Conservation (phyloP, 257 asterid species). For the Ophiorrhiza pumila region DNA sequence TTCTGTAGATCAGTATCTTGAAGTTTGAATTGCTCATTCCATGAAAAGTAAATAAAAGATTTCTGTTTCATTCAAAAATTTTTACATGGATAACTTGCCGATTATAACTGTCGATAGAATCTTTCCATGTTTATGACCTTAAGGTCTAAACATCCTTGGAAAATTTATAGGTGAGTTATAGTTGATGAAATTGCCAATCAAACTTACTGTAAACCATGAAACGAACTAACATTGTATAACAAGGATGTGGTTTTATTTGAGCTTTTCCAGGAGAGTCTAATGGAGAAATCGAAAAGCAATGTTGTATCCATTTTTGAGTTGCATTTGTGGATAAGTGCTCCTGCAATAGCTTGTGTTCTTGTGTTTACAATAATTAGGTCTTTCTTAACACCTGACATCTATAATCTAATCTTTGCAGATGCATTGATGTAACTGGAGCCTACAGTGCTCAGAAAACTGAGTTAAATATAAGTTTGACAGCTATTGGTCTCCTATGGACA, state of each 20-base stretch:
- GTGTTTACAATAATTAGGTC: neutral
- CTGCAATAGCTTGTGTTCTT: neutral
- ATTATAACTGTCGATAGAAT: too few species aligned
- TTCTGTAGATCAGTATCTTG: neutral
- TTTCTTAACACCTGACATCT: conserved; percentile 10
- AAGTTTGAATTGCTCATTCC: neutral
- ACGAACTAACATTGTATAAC: neutral
- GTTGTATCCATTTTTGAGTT: neutral
- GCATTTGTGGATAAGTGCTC: neutral
- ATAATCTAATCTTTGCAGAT: conserved; percentile 49
- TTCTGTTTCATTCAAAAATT: neutral
- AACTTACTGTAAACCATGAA: neutral
- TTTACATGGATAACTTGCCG: neutral
- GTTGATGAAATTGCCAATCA: neutral
- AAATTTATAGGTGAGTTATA: neutral
- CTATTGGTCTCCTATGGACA: conserved; percentile 91
- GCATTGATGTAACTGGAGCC: conserved; percentile 95
- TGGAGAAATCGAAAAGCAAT: neutral
- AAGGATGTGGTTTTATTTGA: neutral
- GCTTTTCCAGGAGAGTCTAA: neutral
- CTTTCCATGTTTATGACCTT: conserved; percentile 1
- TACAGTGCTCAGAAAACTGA: conserved; percentile 90
- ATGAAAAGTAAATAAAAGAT: neutral
- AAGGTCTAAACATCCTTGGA: neutral
- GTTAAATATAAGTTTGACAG: conserved; percentile 93